Conservation (phyloP, 768 basidiomycete species). For the Clavaria fumosa region DNA sequence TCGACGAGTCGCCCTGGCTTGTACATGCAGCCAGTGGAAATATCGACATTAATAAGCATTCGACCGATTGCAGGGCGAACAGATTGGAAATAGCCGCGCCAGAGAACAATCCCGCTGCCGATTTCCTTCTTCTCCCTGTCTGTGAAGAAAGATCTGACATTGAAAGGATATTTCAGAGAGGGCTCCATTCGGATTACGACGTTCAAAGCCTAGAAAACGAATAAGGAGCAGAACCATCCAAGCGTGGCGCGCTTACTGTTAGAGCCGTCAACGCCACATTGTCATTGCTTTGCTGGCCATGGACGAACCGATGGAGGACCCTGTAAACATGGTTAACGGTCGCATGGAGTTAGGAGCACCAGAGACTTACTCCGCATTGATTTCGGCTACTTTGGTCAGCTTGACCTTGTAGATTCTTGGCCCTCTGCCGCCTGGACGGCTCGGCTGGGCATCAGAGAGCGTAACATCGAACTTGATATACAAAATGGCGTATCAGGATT, state of each 20-base stretch:
- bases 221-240: background rate
- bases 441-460: slow-evolving; percentile 23
- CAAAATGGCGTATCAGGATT: slow-evolving; percentile 5
- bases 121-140: slow-evolving; percentile 35
- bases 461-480: slow-evolving; percentile 54
- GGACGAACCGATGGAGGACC: slow-evolving; percentile 40
- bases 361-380: slow-evolving; percentile 33
- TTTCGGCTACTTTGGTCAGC: slow-evolving; percentile 39
- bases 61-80: slow-evolving; percentile 45
- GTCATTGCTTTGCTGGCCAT: slow-evolving; percentile 47
- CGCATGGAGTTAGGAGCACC: slow-evolving; percentile 1
- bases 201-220: slow-evolving; percentile 36
- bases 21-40: slow-evolving; percentile 61
- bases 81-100: slow-evolving; percentile 65
- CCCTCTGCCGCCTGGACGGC: slow-evolving; percentile 23
- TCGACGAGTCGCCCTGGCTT: slow-evolving; percentile 37
- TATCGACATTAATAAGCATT: slow-evolving; percentile 56
- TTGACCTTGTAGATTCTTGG: slow-evolving; percentile 57
- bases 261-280: slow-evolving; percentile 50
- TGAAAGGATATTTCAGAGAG: slow-evolving; percentile 47
- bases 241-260: slow-evolving; percentile 26
- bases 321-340: slow-evolving; percentile 20
- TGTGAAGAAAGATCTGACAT: slow-evolving; percentile 61
- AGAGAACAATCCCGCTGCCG: slow-evolving; percentile 38
- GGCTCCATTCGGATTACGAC: slow-evolving; percentile 63